Conservation (phyloP, 169 alveolate species). For the Theileria sp. region DNA sequence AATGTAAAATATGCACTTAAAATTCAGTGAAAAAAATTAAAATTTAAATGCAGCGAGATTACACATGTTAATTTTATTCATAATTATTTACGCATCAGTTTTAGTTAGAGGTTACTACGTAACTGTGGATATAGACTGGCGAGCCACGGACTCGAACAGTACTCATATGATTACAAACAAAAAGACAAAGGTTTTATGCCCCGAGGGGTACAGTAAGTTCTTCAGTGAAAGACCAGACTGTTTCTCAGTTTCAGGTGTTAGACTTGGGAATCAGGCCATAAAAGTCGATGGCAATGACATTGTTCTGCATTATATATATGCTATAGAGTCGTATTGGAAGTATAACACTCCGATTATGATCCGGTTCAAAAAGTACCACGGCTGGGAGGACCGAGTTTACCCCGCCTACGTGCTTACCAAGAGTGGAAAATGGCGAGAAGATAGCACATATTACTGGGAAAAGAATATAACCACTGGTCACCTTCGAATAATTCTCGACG, state of each 20-base stretch:
- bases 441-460: not conserved
- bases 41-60: not conserved
- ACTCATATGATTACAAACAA: conserved; percentile 14
- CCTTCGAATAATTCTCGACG: not conserved
- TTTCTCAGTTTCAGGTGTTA: conserved; percentile 4
- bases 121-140: conserved; percentile 7
- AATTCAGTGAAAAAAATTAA: not conserved
- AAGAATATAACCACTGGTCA: not conserved
- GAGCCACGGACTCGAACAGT: conserved; percentile 1
- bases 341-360: conserved; percentile 8
- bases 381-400: not conserved
- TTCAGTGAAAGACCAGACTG: conserved; percentile 16
- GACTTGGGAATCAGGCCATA: not conserved
- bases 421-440: not conserved
- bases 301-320: not conserved
- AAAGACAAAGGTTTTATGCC: not conserved
- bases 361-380: conserved; percentile 10
- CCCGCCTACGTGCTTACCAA: conserved; percentile 13
- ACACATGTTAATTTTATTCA: not conserved
- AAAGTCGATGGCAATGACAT: not conserved
- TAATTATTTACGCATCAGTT: not conserved
- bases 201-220: conserved; percentile 5
- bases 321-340: not conserved
- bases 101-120: conserved; percentile 2
- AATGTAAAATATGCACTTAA: not conserved